Percentiles rank a stretch among this genome's conserved stretches.
These are phyloP conservation scores for Blumeriella jaapii DNA, from an alignment of 2,329 filamentous ascomycete species.

Conservation along the genomic window DNA sequence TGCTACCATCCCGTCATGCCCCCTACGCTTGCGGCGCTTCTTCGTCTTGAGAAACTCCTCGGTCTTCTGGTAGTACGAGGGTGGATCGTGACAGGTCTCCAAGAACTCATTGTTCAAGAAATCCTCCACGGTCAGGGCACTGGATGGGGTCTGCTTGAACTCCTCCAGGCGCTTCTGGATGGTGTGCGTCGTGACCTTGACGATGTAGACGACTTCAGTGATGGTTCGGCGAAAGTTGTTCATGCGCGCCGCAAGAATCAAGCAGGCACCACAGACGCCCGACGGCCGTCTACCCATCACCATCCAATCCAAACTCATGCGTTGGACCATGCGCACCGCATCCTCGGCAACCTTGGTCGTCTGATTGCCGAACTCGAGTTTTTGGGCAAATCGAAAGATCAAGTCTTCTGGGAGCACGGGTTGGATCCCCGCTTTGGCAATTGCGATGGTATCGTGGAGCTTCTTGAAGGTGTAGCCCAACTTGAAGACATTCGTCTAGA, in stretches of 20 bases:
- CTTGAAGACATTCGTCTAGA: conserved; percentile 75
- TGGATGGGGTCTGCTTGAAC: conserved; percentile 78
- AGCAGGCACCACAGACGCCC: conserved; percentile 84
- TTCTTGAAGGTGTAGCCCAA: conserved; percentile 84
- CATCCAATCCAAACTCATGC: conserved; percentile 98
- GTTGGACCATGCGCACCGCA: conserved; percentile 73
- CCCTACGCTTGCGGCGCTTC: conserved; percentile 27
- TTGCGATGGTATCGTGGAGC: conserved; percentile 58
- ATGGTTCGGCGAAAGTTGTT: conserved; percentile 94
- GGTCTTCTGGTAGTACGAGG: conserved; percentile 62
- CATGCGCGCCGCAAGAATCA: conserved; percentile 92
- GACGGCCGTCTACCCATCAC: conserved; percentile 85
- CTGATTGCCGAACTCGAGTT: conserved; percentile 78
- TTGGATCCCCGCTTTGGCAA: conserved; percentile 52
- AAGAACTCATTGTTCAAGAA: conserved; percentile 63
- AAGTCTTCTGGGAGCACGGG: conserved; percentile 80
- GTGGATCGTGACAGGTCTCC: conserved; percentile 69
- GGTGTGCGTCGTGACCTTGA: conserved; percentile 90
- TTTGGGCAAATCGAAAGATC: conserved; percentile 81
- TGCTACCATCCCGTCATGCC: conserved; percentile 12
- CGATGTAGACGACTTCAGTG: conserved; percentile 92
- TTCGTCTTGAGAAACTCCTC: conserved; percentile 44
- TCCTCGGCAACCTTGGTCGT: conserved; percentile 80
- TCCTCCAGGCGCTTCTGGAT: conserved; percentile 86
- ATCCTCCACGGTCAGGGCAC: conserved; percentile 75